Conservation (phyloP, 116 monocot genomes). For the Posidonia oceanica region DNA sequence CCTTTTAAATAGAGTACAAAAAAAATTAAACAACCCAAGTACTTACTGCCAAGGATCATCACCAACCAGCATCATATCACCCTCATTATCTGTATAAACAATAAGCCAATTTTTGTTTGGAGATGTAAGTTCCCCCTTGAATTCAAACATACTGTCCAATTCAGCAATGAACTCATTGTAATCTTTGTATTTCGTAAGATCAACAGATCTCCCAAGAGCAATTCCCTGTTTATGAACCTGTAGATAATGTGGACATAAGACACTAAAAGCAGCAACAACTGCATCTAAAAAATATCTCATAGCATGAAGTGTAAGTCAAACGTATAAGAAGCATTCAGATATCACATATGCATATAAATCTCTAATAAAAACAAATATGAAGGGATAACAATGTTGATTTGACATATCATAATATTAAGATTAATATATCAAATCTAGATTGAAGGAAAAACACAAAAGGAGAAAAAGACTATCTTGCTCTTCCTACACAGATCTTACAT, state of each 20-base stretch:
- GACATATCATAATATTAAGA: too few species aligned
- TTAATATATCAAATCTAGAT: too few species aligned
- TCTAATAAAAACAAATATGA: too few species aligned
- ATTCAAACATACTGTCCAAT: conserved; percentile 74
- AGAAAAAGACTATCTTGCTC: too few species aligned
- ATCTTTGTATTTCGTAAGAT: conserved; percentile 57
- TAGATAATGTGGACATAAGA: not conserved
- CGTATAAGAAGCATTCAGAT: too few species aligned
- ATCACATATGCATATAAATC: too few species aligned
- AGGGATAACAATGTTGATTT: too few species aligned
- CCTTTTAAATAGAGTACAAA: not conserved
- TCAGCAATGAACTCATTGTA: conserved; percentile 58
- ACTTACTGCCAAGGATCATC: conserved; percentile 93
- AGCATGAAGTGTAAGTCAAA: not conserved
- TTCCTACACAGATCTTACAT: too few species aligned
- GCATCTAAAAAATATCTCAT: not conserved
- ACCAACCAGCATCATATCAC: conserved; percentile 94
- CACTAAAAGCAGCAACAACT: not conserved
- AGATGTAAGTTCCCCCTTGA: conserved; percentile 49
- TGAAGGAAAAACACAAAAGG: too few species aligned
- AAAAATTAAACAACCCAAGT: not conserved
- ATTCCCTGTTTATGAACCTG: conserved; percentile 91
- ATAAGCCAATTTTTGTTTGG: conserved; percentile 52
- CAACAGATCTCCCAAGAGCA: conserved; percentile 85
- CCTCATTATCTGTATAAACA: conserved; percentile 79